Conservation (phyloP, 768 basidiomycete species). For the Cyclocybe cylindracea region DNA sequence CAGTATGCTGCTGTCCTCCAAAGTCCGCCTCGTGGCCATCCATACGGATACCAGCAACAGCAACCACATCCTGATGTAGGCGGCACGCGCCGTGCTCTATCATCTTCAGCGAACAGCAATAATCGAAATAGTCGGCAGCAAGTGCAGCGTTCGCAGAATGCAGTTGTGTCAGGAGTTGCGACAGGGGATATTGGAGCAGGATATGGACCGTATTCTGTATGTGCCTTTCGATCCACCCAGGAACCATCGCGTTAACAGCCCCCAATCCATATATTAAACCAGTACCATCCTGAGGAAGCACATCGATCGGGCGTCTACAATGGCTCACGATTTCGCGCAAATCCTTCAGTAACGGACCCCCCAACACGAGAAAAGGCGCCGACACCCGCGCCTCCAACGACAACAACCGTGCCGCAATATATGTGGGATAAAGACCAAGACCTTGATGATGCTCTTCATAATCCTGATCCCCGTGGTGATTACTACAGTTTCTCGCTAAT, state of each 20-base stretch:
- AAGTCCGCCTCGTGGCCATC: constrained; percentile 32
- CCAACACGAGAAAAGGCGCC: constrained; percentile 25
- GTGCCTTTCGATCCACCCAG: constrained; percentile 22
- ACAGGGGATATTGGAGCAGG: constrained; percentile 76
- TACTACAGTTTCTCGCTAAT: constrained; percentile 63
- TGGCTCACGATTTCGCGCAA: constrained; percentile 55
- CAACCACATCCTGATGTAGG: constrained; percentile 20
- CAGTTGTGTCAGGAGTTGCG: constrained; percentile 77
- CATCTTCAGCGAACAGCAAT: constrained; percentile 24
- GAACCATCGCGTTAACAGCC: constrained; percentile 9
- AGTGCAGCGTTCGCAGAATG: constrained; percentile 42
- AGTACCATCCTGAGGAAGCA: constrained; percentile 60
- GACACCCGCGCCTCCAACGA: constrained; percentile 32
- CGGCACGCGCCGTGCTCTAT: constrained; percentile 22
- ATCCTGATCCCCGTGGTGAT: constrained; percentile 78
- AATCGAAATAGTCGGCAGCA: constrained; percentile 20
- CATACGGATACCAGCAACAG: constrained; percentile 2
- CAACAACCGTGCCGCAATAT: constrained; percentile 68
- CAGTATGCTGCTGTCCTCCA: constrained; percentile 71
- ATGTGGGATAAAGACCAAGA: constrained; percentile 86
- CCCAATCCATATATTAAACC: constrained; percentile 2
- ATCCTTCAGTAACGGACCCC: constrained; percentile 36
- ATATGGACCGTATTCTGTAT: constrained; percentile 85
- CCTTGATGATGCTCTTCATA: constrained; percentile 88
- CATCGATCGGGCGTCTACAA: constrained; percentile 47